Conservation (phyloP, 176 grass and related monocot genomes). For the Puccinellia tenuiflora region DNA sequence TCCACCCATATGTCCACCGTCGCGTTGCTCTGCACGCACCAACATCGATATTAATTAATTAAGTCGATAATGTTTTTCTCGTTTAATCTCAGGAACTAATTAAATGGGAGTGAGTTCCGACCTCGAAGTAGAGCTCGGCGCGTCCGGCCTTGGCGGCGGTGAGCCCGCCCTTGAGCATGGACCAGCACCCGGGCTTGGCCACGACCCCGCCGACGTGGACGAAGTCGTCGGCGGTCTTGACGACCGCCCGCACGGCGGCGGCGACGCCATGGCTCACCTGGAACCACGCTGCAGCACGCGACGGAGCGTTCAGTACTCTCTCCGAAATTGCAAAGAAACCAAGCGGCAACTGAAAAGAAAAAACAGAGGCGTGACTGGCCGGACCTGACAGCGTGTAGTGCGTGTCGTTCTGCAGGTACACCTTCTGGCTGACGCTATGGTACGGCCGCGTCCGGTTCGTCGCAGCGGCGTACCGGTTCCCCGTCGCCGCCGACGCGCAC, state of each 20-base stretch:
- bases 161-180: conserved; percentile 92
- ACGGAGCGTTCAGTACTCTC: background rate
- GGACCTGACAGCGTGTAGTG: conserved; percentile 59
- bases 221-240: conserved; percentile 49
- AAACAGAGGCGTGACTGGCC: background rate
- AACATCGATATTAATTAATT: no score
- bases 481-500: conserved; percentile 21
- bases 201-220: conserved; percentile 37
- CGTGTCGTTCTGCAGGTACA: conserved; percentile 40
- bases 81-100: no score
- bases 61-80: no score
- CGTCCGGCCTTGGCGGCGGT: conserved; percentile 48
- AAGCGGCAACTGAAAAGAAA: background rate
- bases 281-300: conserved; percentile 53
- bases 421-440: conserved; percentile 61
- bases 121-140: conserved; percentile 80
- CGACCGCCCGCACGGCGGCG: conserved; percentile 44
- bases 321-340: background rate
- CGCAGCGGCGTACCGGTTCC: conserved; percentile 42
- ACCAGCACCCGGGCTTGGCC: conserved; percentile 71
- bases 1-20: conserved; percentile 71
- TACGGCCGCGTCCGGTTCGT: conserved; percentile 29
- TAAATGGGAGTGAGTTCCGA: background rate
- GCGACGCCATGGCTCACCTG: conserved; percentile 47
- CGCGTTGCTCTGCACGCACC: conserved; percentile 57